Base-by-base conservation (phyloP, 177 flowering plant genomes). In the Vitis hybrid region DNA sequence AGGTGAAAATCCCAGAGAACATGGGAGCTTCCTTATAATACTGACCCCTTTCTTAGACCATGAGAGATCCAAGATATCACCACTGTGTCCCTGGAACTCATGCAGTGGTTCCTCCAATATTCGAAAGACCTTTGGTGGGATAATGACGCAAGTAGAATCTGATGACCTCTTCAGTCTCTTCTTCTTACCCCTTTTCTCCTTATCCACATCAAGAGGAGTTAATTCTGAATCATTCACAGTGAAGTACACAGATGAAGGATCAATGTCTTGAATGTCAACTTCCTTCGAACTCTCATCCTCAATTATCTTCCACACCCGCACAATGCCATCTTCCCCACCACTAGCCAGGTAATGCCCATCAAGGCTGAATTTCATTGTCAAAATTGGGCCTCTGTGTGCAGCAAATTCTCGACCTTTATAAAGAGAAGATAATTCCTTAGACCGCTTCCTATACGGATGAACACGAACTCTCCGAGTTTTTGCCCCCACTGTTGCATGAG, bases 21-120 rank as follows among this genome's bases (percentile, higher is more conserved):
- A 35, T 9, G 41, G n/a, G 46, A 20, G 18, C 35, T 35, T 30
- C 46, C 8, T 11, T 51, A 57, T 11, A 12, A 24, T 48, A 82
- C 92, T 82, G 41, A 92, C 99, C 90, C 88, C 83, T 68, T 84
- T 80, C 68, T 79, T 82, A 5, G 98, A 91, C 99, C 99, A 94
- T n/a, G 97, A 87, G n/a, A 94, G 90, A 75, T 89, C 94, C 83
- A 93, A 83, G 71, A 94, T 82, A 67, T 90, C 94, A 15, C 85
- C 89, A 9, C 32, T 76, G 72, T 94, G 99, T 63, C 97, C 99
- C 63, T 70, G 79, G 65, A 89, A 88, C 81, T 89, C 96, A 68
- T 91, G 91, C 65, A 88, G 59, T 57, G 99, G 98, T 73, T 82
- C 86, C 78, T 93, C 98, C 66, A 79, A 78, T 65, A 94, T 54